phyloP scores from a whole-genome alignment of 495 filamentous ascomycete genomes.

The Hypomontagnella submonticulosa region DNA sequence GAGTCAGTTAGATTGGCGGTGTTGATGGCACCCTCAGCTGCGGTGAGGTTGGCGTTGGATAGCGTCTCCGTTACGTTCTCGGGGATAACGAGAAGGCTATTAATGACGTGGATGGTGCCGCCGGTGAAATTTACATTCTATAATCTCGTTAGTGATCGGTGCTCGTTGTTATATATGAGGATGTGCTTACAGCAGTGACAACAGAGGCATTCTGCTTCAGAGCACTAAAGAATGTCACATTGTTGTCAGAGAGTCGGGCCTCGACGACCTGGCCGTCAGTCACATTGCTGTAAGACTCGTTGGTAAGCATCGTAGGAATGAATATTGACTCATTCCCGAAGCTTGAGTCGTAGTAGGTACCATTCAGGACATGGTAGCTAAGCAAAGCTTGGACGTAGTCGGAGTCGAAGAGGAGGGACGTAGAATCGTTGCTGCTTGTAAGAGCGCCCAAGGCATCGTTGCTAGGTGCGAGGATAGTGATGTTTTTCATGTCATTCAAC shows the following conservation, averaged over 20 bases:
- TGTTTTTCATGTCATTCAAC: conserved; percentile 59
- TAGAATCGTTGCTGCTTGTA: conserved; percentile 46
- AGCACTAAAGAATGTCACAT: conserved; percentile 55
- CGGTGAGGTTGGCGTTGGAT: conserved; percentile 64
- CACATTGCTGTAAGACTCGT: conserved; percentile 58
- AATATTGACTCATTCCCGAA: conserved; percentile 60
- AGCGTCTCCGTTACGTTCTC: conserved; percentile 60
- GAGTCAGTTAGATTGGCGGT: conserved; percentile 54
- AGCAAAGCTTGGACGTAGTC: conserved; percentile 62
- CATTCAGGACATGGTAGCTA: conserved; percentile 73
- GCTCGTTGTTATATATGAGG: not conserved
- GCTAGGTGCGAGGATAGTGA: conserved; percentile 74
- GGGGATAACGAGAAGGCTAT: conserved; percentile 67
- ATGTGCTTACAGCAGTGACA: conserved; percentile 47
- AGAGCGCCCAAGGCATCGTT: conserved; percentile 66
- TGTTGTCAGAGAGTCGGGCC: conserved; percentile 45
- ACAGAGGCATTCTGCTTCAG: conserved; percentile 50
- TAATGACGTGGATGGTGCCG: conserved; percentile 74
- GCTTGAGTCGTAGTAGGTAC: conserved; percentile 58
- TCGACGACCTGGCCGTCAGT: conserved; percentile 56
- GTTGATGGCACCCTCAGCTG: conserved; percentile 66
- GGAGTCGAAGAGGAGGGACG: conserved; percentile 47
- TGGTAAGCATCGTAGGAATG: conserved; percentile 65
- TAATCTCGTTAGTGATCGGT: not conserved
- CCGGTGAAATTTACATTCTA: conserved; percentile 70